Conservation (phyloP, 2,329 filamentous ascomycete species). For the Aspergillus spinulosporus region DNA sequence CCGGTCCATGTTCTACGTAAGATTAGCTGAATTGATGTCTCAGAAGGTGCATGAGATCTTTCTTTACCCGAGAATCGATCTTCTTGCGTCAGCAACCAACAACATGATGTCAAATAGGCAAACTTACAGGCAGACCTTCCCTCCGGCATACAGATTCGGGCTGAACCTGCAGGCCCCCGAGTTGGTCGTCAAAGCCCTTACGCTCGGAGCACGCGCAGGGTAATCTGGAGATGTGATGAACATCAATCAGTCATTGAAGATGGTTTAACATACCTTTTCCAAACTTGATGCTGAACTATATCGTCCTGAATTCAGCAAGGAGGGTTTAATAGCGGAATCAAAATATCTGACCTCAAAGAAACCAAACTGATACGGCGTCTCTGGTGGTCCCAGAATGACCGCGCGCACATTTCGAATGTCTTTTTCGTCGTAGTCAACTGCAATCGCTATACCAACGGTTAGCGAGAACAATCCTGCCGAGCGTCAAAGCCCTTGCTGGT, state of each 20-base stretch:
- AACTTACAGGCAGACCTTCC: conserved; percentile 87
- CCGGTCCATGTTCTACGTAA: conserved; percentile 80
- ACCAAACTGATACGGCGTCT: conserved; percentile 94
- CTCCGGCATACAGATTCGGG: conserved; percentile 89
- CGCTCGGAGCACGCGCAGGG: conserved; percentile 63
- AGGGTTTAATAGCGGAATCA: not conserved
- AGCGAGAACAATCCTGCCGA: conserved; percentile 8
- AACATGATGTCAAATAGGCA: not conserved
- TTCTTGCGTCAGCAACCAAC: conserved; percentile 39
- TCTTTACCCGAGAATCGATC: conserved; percentile 78
- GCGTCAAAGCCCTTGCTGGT: not conserved
- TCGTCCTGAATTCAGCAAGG: conserved; percentile 3
- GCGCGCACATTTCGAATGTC: conserved; percentile 87
- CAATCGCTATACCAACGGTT: conserved; percentile 63
- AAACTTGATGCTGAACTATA: conserved; percentile 74
- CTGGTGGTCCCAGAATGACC: conserved; percentile 86
- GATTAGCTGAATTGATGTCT: conserved; percentile 14
- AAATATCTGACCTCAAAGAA: conserved; percentile 77
- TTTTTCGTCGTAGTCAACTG: conserved; percentile 80
- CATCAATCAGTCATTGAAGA: not conserved
- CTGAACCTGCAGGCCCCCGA: conserved; percentile 87
- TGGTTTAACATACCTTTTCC: conserved; percentile 60
- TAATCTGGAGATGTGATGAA: conserved; percentile 63
- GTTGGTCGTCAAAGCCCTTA: conserved; percentile 79
- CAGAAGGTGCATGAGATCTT: conserved; percentile 14